phyloP scores from a whole-genome alignment of 2,329 filamentous ascomycete species.

The Colletotrichum sp. region DNA sequence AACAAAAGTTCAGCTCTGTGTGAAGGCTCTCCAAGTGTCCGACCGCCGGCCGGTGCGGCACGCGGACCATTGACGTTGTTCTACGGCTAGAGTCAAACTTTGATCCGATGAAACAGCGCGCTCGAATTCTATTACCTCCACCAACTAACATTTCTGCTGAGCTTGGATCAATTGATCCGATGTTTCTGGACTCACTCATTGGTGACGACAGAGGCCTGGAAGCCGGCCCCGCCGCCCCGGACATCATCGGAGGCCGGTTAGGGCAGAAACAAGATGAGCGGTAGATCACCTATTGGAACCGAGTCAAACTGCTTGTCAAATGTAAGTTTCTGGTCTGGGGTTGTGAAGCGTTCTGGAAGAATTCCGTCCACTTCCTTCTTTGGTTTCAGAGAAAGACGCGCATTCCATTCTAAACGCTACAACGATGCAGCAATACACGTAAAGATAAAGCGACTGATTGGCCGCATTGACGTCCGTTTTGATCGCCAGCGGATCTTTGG shows the following conservation, averaged over 20 bases:
- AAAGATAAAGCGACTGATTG: neutral
- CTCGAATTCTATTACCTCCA: neutral
- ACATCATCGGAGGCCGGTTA: neutral
- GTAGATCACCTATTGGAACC: neutral
- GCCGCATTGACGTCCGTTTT: neutral
- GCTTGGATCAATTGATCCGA: neutral
- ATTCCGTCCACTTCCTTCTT: neutral
- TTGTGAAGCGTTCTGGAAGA: neutral
- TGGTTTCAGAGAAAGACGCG: neutral
- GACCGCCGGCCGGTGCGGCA: neutral
- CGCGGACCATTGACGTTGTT: neutral
- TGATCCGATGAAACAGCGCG: neutral
- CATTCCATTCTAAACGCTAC: neutral
- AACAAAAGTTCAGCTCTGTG: neutral
- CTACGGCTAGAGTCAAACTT: neutral
- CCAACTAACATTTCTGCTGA: neutral
- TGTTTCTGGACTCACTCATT: neutral
- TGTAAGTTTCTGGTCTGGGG: neutral
- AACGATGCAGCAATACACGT: neutral
- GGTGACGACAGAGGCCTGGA: neutral
- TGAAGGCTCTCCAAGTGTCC: neutral
- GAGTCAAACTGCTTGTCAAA: neutral
- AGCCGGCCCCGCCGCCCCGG: neutral
- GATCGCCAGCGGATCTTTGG: neutral
- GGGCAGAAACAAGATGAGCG: neutral